Base-by-base conservation (phyloP, 2,329 filamentous ascomycete species). In the Sclerotinia glacialis region DNA sequence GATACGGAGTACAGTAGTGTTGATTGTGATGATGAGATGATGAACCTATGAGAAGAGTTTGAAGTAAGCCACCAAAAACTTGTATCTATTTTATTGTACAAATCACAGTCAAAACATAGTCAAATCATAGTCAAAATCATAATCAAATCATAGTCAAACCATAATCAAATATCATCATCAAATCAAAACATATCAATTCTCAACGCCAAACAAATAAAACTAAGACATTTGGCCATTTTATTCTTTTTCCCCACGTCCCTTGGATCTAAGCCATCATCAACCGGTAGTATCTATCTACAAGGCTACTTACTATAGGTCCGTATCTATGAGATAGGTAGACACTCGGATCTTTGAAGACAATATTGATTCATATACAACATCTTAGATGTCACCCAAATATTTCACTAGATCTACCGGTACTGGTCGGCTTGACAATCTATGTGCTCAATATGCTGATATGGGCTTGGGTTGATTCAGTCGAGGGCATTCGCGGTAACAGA, bases 171-270 rank as follows among this genome's bases (percentile, higher is more conserved):
- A n/a, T 14, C 37, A 40, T 12, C 2, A 14, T 40, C 46, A 47
- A n/a, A 47, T 4, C 46, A 23, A 31, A 23, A 12, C 12, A 37
- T 16, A 12, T 23, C 28, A 37, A 16, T 40, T 40, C 14, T 40
- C 37, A 14, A 40, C 11, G 53, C 53, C 53, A 55, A 40, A 31
- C 31, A 55, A 23, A 55, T 56, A 56, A 21, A 42, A 56, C 34
- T n/a, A 56, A 56, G 53, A 42, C 53, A 42, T 56, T 56, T 16
- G 18, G 34, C 53, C 1, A 14, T 42, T 56, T 56, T 23, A 18
- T 9, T 50, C 44, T n/a, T 8, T 8, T 54, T 26, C 52, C 18
- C 52, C 52, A 54, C 28, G 52, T 37, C 18, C 50, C 21, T 37
- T 37, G 37, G 50, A 53, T 53, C 18, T n/a, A n/a, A 23, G n/a